phyloP scores from a whole-genome alignment of 768 basidiomycete genomes.

The Phylloporus arenicola region DNA sequence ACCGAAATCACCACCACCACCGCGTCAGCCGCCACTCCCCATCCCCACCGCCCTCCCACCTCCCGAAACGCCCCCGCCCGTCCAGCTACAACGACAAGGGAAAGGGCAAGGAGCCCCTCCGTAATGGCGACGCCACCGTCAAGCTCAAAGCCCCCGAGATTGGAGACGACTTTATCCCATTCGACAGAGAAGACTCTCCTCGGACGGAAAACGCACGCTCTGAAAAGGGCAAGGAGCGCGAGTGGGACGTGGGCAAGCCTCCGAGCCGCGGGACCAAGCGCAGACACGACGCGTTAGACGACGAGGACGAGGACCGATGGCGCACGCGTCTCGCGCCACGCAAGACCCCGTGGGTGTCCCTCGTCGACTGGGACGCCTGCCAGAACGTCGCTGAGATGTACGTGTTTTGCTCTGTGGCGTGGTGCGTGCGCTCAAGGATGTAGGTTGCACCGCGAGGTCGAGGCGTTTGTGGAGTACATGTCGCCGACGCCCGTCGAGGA shows the following conservation, averaged over 20 bases:
- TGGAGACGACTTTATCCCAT: conserved; percentile 31
- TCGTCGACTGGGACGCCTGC: conserved; percentile 69
- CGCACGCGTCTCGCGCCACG: conserved; percentile 49
- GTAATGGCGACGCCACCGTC: not conserved
- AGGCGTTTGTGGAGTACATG: conserved; percentile 82
- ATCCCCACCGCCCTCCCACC: conserved; percentile 8
- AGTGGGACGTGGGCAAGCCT: conserved; percentile 38
- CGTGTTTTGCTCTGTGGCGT: conserved; percentile 26
- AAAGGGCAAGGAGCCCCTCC: conserved; percentile 17
- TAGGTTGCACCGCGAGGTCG: conserved; percentile 84
- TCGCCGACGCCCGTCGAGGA: conserved; percentile 83
- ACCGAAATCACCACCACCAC: conserved; percentile 1
- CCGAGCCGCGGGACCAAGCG: conserved; percentile 36
- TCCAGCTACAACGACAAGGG: not conserved
- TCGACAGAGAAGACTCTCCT: conserved; percentile 17
- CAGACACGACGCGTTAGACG: conserved; percentile 41
- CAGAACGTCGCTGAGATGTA: conserved; percentile 81
- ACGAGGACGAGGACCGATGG: conserved; percentile 35
- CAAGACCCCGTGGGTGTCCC: conserved; percentile 62
- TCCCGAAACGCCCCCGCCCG: conserved; percentile 17
- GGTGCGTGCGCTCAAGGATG: not conserved
- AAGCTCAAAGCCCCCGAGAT: conserved; percentile 10
- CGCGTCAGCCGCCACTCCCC: conserved; percentile 9
- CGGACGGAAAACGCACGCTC: conserved; percentile 5
- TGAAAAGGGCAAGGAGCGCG: conserved; percentile 29